Evolutionary conservation across 2,329 filamentous ascomycete species (phyloP).

Genomic region (Alternaria burnsii): DNA sequence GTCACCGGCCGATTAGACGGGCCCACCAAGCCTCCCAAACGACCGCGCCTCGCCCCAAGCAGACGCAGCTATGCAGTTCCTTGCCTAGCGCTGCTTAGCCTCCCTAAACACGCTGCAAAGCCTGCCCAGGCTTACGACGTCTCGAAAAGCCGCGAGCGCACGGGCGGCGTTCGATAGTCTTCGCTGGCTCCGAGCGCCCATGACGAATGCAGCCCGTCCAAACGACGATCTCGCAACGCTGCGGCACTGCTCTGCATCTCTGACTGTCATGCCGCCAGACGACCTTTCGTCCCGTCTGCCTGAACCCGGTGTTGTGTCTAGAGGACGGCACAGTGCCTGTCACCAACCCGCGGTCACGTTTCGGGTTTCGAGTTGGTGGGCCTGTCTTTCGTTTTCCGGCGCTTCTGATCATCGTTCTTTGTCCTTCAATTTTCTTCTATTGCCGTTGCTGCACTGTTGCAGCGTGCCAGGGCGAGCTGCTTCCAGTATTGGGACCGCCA

Average conservation of each 20-base stretch:
- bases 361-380: conserved; percentile 45
- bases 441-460: conserved; percentile 11
- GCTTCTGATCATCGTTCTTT: conserved; percentile 25
- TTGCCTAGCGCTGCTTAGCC: conserved; percentile 27
- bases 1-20: conserved; percentile 19
- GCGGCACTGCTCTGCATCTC: conserved; percentile 37
- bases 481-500: conserved; percentile 37
- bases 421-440: conserved; percentile 24
- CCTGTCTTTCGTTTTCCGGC: conserved; percentile 21
- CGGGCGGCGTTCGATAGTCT: conserved; percentile 49
- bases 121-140: conserved; percentile 45
- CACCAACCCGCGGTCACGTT: conserved; percentile 40
- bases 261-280: conserved; percentile 43
- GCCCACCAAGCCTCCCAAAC: conserved; percentile 25
- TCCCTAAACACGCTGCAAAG: conserved; percentile 17
- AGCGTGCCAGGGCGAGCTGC: conserved; percentile 34
- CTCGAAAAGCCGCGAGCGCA: conserved; percentile 38
- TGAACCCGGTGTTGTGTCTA: conserved; percentile 35
- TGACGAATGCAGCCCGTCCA: conserved; percentile 45
- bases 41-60: conserved; percentile 39
- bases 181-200: conserved; percentile 39
- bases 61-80: conserved; percentile 29
- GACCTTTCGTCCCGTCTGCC: conserved; percentile 32
- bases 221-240: conserved; percentile 45
- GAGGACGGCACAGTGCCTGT: conserved; percentile 29